phyloP scores from a whole-genome alignment of 2,329 filamentous ascomycete species.

The Erysiphe pulchra region DNA sequence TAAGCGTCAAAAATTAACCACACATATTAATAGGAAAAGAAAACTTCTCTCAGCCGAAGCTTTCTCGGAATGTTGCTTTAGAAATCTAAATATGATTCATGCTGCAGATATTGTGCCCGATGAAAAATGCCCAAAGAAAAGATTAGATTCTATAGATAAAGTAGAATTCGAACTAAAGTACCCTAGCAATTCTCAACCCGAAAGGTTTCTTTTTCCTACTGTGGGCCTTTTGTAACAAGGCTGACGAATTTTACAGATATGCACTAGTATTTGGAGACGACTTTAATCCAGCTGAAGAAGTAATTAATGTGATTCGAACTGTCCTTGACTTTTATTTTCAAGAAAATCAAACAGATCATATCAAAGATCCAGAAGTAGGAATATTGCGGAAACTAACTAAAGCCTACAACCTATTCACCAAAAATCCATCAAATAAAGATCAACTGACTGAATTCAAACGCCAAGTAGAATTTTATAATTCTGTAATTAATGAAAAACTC shows the following conservation, averaged over 20 bases:
- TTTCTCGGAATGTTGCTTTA: slow-evolving; percentile 7
- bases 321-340: slow-evolving; percentile 58
- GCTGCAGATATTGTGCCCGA: slow-evolving; percentile 29
- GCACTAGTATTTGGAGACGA: slow-evolving; percentile 58
- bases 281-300: slow-evolving; percentile 52
- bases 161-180: slow-evolving; percentile 45
- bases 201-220: slow-evolving; percentile 24
- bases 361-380: slow-evolving; percentile 47
- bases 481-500: slow-evolving; percentile 35
- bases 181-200: slow-evolving; percentile 43
- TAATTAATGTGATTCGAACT: slow-evolving; percentile 40
- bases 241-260: slow-evolving; percentile 22
- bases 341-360: slow-evolving; percentile 35
- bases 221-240: not conserved
- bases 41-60: slow-evolving; percentile 8
- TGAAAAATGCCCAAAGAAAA: slow-evolving; percentile 20
- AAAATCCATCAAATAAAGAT: slow-evolving; percentile 30
- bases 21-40: slow-evolving; percentile 7
- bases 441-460: slow-evolving; percentile 41
- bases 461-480: slow-evolving; percentile 56
- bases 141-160: slow-evolving; percentile 16
- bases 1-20: slow-evolving; percentile 7
- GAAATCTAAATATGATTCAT: slow-evolving; percentile 22
- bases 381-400: slow-evolving; percentile 54
- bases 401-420: slow-evolving; percentile 18